Conservation (phyloP, 306 rosid genomes). For the Alnus glutinosa region DNA sequence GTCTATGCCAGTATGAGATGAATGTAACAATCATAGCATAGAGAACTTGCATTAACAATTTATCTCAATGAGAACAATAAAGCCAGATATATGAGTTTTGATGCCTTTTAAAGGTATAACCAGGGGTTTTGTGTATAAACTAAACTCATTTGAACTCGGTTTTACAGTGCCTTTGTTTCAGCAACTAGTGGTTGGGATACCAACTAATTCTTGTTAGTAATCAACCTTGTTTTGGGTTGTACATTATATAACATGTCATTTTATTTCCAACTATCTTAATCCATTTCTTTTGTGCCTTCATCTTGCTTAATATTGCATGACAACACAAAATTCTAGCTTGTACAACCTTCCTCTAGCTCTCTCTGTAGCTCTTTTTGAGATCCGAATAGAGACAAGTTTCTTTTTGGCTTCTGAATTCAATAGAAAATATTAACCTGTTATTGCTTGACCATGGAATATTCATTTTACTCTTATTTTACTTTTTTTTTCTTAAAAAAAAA, state of each 20-base stretch:
- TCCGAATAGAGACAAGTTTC: neutral
- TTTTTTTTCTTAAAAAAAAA: neutral
- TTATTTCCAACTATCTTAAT: constrained; percentile 16
- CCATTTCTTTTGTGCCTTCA: neutral
- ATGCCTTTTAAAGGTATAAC: neutral
- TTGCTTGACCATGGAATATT: neutral
- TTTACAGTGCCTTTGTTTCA: constrained; percentile 11
- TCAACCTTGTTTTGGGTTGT: constrained; percentile 10
- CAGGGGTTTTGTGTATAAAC: constrained; percentile 17
- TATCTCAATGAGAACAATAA: constrained; percentile 5
- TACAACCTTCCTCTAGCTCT: neutral
- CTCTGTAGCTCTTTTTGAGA: neutral
- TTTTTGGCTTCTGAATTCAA: neutral
- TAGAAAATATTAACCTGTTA: neutral
- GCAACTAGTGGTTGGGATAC: constrained; percentile 3
- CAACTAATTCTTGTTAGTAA: constrained; percentile 10
- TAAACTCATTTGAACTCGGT: constrained; percentile 3
- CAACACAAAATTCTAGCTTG: neutral
- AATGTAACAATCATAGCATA: constrained; percentile 13
- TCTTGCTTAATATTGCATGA: neutral
- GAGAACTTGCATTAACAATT: neutral
- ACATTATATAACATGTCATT: neutral
- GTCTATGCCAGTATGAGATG: constrained; percentile 20
- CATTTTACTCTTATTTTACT: neutral
- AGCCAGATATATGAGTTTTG: constrained; percentile 4